These are phyloP conservation scores for Betula pendula DNA, from an alignment of 306 rosid genomes.

Conservation along the genomic window DNA sequence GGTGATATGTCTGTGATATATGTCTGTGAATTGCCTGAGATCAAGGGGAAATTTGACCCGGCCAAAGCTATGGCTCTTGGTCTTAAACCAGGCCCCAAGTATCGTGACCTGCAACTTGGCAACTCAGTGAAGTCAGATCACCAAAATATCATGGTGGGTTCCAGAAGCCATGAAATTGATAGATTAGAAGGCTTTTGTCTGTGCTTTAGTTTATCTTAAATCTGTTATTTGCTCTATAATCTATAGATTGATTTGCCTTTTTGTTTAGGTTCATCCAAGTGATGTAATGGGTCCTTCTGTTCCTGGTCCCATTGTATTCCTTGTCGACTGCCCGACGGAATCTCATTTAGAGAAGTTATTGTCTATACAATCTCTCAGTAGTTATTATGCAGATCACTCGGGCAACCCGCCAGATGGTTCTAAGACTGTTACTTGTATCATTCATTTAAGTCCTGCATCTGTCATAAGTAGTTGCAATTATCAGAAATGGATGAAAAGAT, in stretches of 20 bases:
- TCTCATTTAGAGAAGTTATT: conserved; percentile 71
- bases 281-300: conserved; percentile 89
- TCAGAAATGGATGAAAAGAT: conserved; percentile 84
- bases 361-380: conserved; percentile 50
- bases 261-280: conserved; percentile 78
- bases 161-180: conserved; percentile 19
- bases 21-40: conserved; percentile 84
- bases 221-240: conserved; percentile 27
- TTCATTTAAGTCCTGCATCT: conserved; percentile 86
- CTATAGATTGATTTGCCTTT: conserved; percentile 18
- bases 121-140: conserved; percentile 79
- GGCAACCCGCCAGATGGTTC: conserved; percentile 43
- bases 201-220: conserved; percentile 19
- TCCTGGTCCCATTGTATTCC: conserved; percentile 93
- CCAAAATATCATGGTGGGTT: conserved; percentile 66
- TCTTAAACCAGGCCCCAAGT: conserved; percentile 80
- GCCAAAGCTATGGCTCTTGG: conserved; percentile 76
- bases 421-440: conserved; percentile 61
- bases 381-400: conserved; percentile 51
- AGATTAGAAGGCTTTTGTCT: conserved; percentile 2
- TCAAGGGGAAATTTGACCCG: conserved; percentile 81
- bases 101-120: conserved; percentile 77
- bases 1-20: conserved; percentile 92
- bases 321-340: conserved; percentile 88
- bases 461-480: conserved; percentile 53